These are phyloP conservation scores for Fagopyrum homotropicum DNA, from an alignment of 148 eudicot species.

Conservation along the genomic window DNA sequence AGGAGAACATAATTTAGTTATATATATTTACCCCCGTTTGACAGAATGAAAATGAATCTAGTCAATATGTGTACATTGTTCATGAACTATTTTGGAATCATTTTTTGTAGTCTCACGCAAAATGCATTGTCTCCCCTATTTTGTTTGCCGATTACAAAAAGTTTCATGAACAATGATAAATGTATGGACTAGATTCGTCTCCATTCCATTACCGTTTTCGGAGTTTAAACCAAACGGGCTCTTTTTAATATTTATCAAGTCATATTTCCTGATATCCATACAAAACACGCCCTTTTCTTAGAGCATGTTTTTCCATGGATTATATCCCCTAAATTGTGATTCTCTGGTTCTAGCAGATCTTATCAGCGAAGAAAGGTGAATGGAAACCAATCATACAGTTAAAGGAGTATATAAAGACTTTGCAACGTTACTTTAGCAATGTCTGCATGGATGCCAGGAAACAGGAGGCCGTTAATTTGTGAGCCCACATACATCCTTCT, in stretches of 20 bases:
- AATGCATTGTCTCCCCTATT: neutral
- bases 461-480: conserved; percentile 60
- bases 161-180: neutral
- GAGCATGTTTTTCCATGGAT: neutral
- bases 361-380: conserved; percentile 54
- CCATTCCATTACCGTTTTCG: too few species aligned
- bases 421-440: conserved; percentile 57
- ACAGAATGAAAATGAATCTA: neutral
- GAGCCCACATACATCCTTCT: conserved; percentile 16
- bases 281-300: too few species aligned
- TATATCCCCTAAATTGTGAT: neutral
- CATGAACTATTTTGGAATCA: too few species aligned
- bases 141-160: too few species aligned
- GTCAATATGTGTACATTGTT: too few species aligned
- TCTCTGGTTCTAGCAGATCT: conserved; percentile 28
- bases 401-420: conserved; percentile 54
- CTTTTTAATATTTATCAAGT: too few species aligned
- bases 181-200: too few species aligned
- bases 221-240: too few species aligned
- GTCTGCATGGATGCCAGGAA: conserved; percentile 57
- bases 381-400: conserved; percentile 63
- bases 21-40: neutral
- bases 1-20: too few species aligned
- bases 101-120: too few species aligned
- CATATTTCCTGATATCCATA: too few species aligned